Base-by-base conservation (phyloP, 495 filamentous ascomycete species). In the Apiosordaria backusii region DNA sequence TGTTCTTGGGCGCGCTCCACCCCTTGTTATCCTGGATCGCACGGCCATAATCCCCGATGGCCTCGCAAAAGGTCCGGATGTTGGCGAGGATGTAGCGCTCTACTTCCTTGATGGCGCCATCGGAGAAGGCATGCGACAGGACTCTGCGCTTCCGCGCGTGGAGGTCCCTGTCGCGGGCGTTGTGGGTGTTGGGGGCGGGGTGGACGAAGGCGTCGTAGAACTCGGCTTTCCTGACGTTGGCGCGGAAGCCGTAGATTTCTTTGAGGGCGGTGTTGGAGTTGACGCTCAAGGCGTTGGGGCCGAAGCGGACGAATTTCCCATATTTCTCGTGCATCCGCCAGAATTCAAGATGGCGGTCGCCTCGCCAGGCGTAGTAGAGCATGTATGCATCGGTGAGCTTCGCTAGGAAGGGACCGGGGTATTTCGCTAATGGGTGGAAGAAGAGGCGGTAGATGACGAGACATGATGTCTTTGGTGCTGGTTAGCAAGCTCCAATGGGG, bases 81-180 rank as follows among this genome's bases (percentile, higher is more conserved):
- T 85, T 83, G 50, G 73, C 75, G 6, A 89, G 73, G 65, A 89
- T 83, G 70, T 86, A 86, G 53, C 76, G 79, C 76, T 88, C 87
- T 72, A 85, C 81, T 61, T 75, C 76, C 71, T 84, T 84, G 26
- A 88, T 73, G 53, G 86, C 83, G 50, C 72, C 68, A 64, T 87
- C 86, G 1, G 82, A 85, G 75, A 90, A 89, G 54, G 85, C 87
- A 65, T 89, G 86, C 13, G 80, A 81, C 18, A 90, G 74, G 0
- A 90, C 86, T 1, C 88, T 76, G 27, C 88, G 79, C 78, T 89
- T 89, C 7, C 87, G 80, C 25, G 85, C 86, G 76, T 90, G 88
- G 21, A 79, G 71, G 2, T 74, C 67, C 72, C 85, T 87, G 70
- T 89, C 84, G 40, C 86, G 86, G 4, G 80, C 78, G 68, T 81